These are phyloP conservation scores for Penicillium glabrum DNA, from an alignment of 2,329 filamentous ascomycete genomes.

Conservation along the genomic window DNA sequence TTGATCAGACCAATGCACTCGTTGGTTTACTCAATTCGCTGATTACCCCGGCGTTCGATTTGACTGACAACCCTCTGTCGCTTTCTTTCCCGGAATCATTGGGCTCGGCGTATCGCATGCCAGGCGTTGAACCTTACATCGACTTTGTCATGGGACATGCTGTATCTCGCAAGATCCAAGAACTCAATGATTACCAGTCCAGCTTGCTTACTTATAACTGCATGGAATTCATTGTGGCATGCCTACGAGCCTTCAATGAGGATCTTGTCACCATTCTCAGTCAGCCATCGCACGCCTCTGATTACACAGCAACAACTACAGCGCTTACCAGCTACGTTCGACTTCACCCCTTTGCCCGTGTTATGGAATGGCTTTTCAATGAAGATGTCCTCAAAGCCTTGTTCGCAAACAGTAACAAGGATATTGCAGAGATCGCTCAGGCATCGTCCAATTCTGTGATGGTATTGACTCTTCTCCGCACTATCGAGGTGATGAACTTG, in stretches of 20 bases:
- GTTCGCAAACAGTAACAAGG: conserved; percentile 76
- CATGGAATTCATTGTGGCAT: conserved; percentile 77
- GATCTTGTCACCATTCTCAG: conserved; percentile 84
- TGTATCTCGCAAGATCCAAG: conserved; percentile 66
- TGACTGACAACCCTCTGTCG: conserved; percentile 63
- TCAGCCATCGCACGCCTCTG: conserved; percentile 71
- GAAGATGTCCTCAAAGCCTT: conserved; percentile 79
- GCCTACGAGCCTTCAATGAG: conserved; percentile 87
- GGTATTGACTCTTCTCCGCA: conserved; percentile 73
- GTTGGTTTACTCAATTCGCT: conserved; percentile 74
- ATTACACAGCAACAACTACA: conserved; percentile 70
- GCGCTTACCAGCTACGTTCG: conserved; percentile 77
- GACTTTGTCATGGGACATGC: conserved; percentile 85
- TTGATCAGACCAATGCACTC: conserved; percentile 84
- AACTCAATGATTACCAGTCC: conserved; percentile 68
- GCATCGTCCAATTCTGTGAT: conserved; percentile 76
- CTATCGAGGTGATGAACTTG: conserved; percentile 79
- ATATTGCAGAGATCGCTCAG: conserved; percentile 69
- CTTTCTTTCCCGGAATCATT: conserved; percentile 86
- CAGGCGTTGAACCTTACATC: conserved; percentile 88
- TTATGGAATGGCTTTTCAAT: conserved; percentile 99
- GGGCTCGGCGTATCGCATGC: conserved; percentile 72
- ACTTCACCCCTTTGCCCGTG: conserved; percentile 86
- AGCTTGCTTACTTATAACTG: conserved; percentile 76
- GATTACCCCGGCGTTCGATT: conserved; percentile 56